Evolutionary conservation across 208 protist species (phyloP), one percentile per base, ranked within the genome.

Genomic region (Crithidia acanthocephali): DNA sequence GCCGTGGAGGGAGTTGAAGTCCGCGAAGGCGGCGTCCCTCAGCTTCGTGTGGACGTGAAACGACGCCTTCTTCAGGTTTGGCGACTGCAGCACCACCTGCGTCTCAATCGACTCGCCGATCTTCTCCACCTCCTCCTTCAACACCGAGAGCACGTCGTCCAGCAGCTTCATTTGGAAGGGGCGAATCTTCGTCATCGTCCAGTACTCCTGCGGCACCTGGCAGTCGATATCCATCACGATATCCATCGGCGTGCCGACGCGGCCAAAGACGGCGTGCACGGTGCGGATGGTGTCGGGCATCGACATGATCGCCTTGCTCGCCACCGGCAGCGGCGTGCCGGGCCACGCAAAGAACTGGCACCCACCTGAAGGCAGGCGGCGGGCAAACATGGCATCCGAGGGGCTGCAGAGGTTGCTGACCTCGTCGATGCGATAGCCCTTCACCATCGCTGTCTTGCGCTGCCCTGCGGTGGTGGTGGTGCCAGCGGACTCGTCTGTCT

Each of bases 321-420:
- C 88, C 27, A 90, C 81, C 18, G 67, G 45, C 40, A 93, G 79
- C 52, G 88, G 76, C 1, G 88, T 93, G 25, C 91, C 91, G 2
- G 91, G 91, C 91, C 91, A 95, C 3, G 91, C 88, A 65, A 95
- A 95, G 81, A 93, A 95, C 75, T 95, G 91, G 61, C 88, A 95
- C 27, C 91, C 91, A 18, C 91, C 91, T 6, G 86, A 74, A 0
- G 91, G 82, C 20, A 95, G 79, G 4, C 88, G 86, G 10, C 91
- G 86, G 6, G 91, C 91, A 25, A 95, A 95, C n/a, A 95, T 69
- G 42, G 85, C 86, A 68, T 95, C 91, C 18, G 56, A 73, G 2
- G 74, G 48, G 33, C 72, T 77, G 72, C 91, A 95, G 4, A 88
- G 63, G 11, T 77, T 55, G 11, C 68, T 33, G n/a, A 95, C 86